phyloP scores from a whole-genome alignment of 345 rosid genomes.

The Linum lewisii region DNA sequence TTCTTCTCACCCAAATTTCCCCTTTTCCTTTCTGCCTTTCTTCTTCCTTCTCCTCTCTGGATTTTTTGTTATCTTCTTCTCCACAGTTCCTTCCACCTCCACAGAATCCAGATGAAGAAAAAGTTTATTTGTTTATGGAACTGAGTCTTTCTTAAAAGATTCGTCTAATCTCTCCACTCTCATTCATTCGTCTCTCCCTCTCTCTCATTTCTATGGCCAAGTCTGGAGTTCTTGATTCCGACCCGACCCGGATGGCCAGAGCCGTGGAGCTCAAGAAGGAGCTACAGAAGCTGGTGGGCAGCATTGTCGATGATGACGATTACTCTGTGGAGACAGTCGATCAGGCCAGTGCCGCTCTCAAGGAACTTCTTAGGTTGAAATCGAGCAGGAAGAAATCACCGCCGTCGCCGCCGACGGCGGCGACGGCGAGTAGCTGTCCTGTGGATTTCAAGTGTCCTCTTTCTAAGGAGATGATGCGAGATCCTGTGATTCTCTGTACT shows the following conservation, averaged over 20 bases:
- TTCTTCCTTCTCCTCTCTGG: too few relatives aligned
- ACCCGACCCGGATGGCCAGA: conserved; percentile 5
- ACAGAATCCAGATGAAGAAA: too few relatives aligned
- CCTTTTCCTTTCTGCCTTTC: too few relatives aligned
- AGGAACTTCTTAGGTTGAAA: conserved; percentile 16
- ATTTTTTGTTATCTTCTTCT: too few relatives aligned
- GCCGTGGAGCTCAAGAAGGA: conserved; percentile 32
- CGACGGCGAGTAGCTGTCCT: conserved; percentile 14
- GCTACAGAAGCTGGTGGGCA: conserved; percentile 24
- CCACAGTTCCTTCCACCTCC: too few relatives aligned
- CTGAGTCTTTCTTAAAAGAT: too few relatives aligned
- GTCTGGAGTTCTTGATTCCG: conserved; percentile 3
- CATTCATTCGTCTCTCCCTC: too few relatives aligned
- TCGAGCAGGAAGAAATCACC: conserved; percentile 6
- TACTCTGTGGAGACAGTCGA: conserved; percentile 19
- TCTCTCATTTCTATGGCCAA: conserved; percentile 19
- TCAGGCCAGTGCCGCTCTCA: conserved; percentile 27
- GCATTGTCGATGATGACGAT: conserved; percentile 30
- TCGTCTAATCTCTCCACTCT: too few relatives aligned
- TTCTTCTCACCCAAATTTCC: too few relatives aligned
- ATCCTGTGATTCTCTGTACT: conserved; percentile 48
- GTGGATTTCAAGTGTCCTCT: conserved; percentile 36
- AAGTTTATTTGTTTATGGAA: too few relatives aligned
- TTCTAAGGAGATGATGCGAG: conserved; percentile 38
- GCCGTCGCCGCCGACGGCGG: conserved; percentile 11